A percentile compares a stretch with the other conserved stretches of the same genome.
phyloP scores from a whole-genome alignment of 768 basidiomycete genomes.

The Russula olivacea region DNA sequence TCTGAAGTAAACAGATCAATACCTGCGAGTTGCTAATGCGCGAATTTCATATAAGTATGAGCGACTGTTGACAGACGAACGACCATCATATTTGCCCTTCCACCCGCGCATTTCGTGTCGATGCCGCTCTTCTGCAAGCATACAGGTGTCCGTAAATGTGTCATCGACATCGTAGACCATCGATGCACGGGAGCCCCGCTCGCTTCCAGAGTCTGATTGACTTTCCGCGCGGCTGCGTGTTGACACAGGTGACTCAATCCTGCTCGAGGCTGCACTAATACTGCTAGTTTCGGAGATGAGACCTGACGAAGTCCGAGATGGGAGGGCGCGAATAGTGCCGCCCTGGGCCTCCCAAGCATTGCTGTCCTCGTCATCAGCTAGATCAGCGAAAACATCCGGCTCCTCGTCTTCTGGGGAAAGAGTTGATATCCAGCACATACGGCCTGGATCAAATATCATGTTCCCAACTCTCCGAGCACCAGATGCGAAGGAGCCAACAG shows the following conservation, averaged over 20 bases:
- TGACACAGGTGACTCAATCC: constrained; percentile 50
- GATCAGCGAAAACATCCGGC: constrained; percentile 90
- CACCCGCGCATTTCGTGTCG: constrained; percentile 80
- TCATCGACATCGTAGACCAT: constrained; percentile 76
- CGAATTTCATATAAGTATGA: constrained; percentile 75
- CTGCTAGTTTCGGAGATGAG: constrained; percentile 29
- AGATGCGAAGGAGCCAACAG: constrained; percentile 63
- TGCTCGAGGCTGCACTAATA: constrained; percentile 30
- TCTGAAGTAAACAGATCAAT: constrained; percentile 31
- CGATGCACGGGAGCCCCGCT: constrained; percentile 74
- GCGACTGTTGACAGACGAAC: constrained; percentile 45
- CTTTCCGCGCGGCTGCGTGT: constrained; percentile 55
- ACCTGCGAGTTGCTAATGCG: constrained; percentile 78
- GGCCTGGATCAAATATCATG: constrained; percentile 94
- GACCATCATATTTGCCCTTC: constrained; percentile 33
- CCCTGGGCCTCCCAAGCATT: constrained; percentile 66
- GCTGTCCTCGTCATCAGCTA: constrained; percentile 88
- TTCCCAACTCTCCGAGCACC: constrained; percentile 91
- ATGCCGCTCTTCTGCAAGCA: constrained; percentile 76
- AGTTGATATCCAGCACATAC: constrained; percentile 94
- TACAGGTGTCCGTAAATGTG: constrained; percentile 64
- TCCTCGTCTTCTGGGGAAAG: constrained; percentile 85
- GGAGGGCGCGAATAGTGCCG: constrained; percentile 70
- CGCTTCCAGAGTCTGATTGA: constrained; percentile 71
- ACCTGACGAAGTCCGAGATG: constrained; percentile 27